Evolutionary conservation across 164 flowering plant species (phyloP).

Genomic region (Dillenia turbinata): DNA sequence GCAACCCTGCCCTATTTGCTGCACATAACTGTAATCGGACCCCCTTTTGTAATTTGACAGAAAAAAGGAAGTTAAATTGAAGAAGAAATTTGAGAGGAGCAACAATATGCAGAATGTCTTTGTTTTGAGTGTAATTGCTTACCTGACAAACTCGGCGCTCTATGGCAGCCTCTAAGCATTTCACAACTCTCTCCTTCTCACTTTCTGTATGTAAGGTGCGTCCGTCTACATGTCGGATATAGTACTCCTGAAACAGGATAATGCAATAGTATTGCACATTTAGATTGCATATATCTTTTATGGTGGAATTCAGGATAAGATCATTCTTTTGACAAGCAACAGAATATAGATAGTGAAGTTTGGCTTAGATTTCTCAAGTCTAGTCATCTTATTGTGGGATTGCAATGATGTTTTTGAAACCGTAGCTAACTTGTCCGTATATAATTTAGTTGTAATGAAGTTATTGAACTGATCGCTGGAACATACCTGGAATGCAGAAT

Average conservation of each 20-base stretch:
- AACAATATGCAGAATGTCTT: not conserved
- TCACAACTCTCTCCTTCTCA: slow-evolving; percentile 47
- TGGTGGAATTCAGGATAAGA: no score
- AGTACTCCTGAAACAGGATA: slow-evolving; percentile 54
- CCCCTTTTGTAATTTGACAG: slow-evolving; percentile 32
- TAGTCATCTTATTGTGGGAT: no score
- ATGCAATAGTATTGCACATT: no score
- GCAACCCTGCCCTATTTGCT: slow-evolving; percentile 52
- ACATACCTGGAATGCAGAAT: slow-evolving; percentile 55
- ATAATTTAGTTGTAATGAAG: no score
- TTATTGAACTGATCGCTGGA: no score
- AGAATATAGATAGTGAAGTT: no score
- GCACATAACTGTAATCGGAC: slow-evolving; percentile 57
- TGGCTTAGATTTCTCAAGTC: no score
- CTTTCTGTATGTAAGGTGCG: slow-evolving; percentile 35
- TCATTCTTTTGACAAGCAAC: not conserved
- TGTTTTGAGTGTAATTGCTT: not conserved
- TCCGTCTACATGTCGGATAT: slow-evolving; percentile 58
- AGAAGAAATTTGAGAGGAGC: not conserved
- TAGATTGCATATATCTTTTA: no score
- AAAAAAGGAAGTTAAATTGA: not conserved
- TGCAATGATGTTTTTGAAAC: no score
- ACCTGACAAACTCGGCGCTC: slow-evolving; percentile 77
- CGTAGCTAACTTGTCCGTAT: no score
- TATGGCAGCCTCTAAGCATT: slow-evolving; percentile 79